Base-by-base conservation (phyloP, 139 green algal genomes). In the Chlorella sp. region DNA sequence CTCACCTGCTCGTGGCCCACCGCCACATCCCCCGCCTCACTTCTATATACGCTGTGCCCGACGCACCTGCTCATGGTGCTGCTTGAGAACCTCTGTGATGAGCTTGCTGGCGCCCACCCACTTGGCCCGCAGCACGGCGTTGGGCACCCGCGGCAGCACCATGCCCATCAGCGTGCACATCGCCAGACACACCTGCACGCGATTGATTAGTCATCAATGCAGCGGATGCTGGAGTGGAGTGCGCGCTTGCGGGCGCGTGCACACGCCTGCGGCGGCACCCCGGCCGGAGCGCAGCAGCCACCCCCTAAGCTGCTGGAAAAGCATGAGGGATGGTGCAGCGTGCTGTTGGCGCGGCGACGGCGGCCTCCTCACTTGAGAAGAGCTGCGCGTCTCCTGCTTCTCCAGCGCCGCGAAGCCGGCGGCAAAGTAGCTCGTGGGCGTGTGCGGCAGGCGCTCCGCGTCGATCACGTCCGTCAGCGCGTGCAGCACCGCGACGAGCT, bases 331-430 rank as follows among this genome's bases (percentile, higher is more conserved):
- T 29, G 33, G 29, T 24, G 23, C 64, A 70, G 24, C 64, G 55
- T 51, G 61, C 20, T 36, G 60, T 14, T 30, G 60, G 60, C 5
- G 14, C 5, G 60, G 60, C 5, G 20, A n/a, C 5, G 60, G 26
- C 60, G 65, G 62, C 62, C 29, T 69, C n/a, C n/a, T 55, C 67
- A 81, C 85, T 79, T 86, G 72, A 20, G 72, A 27, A n/a, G 85
- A 86, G 2, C 32, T 35, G 10, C 80, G 69, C 0, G 84, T 90
- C 22, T 89, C 85, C 0, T 67, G 59, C 50, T 84, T 80, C 64
- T 94, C 86, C 70, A 97, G 60, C 5, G 86, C 86, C 2, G 84
- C 87, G 89, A 97, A 93, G 23, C 87, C 35, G 0, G 92, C 91
- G 3, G 92, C 91, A 72, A 96, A 97, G 14, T 93, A 72, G 32